Percentiles rank a stretch among this genome's conserved stretches.
Conservation (phyloP, 139 green algal species). For the Chlamydomonas asymmetrica region DNA sequence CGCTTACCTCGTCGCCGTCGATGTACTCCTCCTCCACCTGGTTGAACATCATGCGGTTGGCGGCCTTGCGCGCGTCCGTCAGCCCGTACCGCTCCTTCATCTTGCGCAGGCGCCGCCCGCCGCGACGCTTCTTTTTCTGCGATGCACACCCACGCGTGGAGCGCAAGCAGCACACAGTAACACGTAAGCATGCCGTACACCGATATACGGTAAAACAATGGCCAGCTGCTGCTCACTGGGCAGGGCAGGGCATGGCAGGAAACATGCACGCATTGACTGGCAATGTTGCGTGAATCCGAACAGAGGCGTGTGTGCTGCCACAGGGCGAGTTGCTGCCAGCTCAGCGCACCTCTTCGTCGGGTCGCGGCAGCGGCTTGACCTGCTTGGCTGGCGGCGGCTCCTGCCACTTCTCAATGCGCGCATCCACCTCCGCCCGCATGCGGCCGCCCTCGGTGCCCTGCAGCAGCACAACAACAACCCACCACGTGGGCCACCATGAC, state of each 20-base stretch:
- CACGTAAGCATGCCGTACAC: no score
- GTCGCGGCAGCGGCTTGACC: constrained; percentile 85
- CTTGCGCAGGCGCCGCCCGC: constrained; percentile 84
- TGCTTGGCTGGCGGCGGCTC: constrained; percentile 93
- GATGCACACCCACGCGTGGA: no score
- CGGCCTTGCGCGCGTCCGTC: constrained; percentile 80
- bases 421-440: constrained; percentile 79
- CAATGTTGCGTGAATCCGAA: not conserved
- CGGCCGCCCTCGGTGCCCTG: constrained; percentile 6
- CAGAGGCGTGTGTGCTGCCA: not conserved
- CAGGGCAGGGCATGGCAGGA: not conserved
- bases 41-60: constrained; percentile 95
- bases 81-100: constrained; percentile 87
- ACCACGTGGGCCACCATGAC: no score
- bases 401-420: constrained; percentile 99
- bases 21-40: constrained; percentile 91
- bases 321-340: not conserved
- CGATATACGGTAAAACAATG: no score
- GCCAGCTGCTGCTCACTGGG: no score
- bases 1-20: constrained; percentile 88
- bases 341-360: constrained; percentile 72
- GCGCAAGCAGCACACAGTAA: not conserved
- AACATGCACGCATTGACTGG: not conserved
- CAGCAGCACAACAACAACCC: no score
- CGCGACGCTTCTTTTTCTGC: constrained; percentile 85